Conservation (phyloP, 2,329 filamentous ascomycete species). For the Proliferodiscus dingleyae region DNA sequence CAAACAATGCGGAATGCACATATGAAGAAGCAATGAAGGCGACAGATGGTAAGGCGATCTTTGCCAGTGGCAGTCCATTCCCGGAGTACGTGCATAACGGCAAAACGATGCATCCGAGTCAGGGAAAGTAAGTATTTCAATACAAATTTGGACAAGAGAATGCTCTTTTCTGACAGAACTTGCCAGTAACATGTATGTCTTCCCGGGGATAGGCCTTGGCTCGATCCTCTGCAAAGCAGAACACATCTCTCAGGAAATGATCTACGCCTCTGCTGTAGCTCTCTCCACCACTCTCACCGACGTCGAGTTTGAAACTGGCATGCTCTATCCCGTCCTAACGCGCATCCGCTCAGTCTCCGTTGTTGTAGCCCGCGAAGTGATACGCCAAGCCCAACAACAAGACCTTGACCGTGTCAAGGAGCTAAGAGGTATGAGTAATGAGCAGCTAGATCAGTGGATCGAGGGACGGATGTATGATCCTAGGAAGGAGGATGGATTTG, state of each 20-base stretch:
- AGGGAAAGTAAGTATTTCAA: conserved; percentile 36
- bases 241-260: conserved; percentile 47
- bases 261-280: conserved; percentile 74
- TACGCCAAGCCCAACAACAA: conserved; percentile 64
- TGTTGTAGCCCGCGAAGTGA: conserved; percentile 69
- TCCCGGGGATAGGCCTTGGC: conserved; percentile 80
- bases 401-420: conserved; percentile 57
- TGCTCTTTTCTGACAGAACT: conserved; percentile 8
- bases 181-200: conserved; percentile 82
- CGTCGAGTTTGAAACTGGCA: conserved; percentile 48
- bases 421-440: conserved; percentile 48
- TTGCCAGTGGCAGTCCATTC: conserved; percentile 82
- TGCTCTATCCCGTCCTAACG: conserved; percentile 70
- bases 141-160: too few relatives aligned
- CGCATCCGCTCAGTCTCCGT: conserved; percentile 72
- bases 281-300: conserved; percentile 67
- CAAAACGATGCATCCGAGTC: conserved; percentile 41
- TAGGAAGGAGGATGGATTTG: conserved; percentile 9
- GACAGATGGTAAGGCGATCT: conserved; percentile 71
- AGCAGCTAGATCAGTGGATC: conserved; percentile 59
- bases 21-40: conserved; percentile 71
- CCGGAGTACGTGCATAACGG: conserved; percentile 60
- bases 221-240: conserved; percentile 64
- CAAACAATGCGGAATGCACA: conserved; percentile 73
- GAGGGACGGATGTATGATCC: conserved; percentile 73